Conservation (phyloP, 2,329 filamentous ascomycete species). For the Neophaeococcomyces aloes region DNA sequence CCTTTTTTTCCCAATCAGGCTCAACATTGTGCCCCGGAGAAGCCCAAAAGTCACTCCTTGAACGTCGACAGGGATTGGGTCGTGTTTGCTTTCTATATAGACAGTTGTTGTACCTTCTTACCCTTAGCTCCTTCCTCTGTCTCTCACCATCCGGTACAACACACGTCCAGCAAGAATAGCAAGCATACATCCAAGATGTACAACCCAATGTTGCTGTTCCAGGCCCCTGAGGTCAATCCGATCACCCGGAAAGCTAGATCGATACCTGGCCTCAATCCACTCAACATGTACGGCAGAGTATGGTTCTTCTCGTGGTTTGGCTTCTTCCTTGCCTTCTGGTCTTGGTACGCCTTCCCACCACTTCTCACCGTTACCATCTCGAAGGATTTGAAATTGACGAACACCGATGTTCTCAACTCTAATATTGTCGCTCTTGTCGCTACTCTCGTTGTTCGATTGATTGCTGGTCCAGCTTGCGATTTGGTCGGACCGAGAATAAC, state of each 20-base stretch:
- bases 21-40: conserved; percentile 16
- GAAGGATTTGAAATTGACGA: conserved; percentile 61
- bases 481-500: conserved; percentile 68
- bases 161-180: not conserved
- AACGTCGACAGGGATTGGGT: not conserved
- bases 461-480: conserved; percentile 78
- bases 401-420: conserved; percentile 69
- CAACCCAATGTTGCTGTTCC: conserved; percentile 25
- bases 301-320: conserved; percentile 86
- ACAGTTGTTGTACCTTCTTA: not conserved
- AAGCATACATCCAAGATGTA: conserved; percentile 9
- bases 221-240: conserved; percentile 65
- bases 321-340: conserved; percentile 80
- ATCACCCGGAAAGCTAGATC: conserved; percentile 73
- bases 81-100: conserved; percentile 2
- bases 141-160: not conserved
- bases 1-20: conserved; percentile 6
- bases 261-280: conserved; percentile 65
- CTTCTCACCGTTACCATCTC: conserved; percentile 70
- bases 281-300: conserved; percentile 71
- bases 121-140: not conserved
- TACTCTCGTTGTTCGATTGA: conserved; percentile 63
- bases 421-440: conserved; percentile 74
- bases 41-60: conserved; percentile 14
- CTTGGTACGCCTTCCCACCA: conserved; percentile 83